phyloP scores from a whole-genome alignment of 2,329 filamentous ascomycete genomes.

The Calonectria pauciramosa region DNA sequence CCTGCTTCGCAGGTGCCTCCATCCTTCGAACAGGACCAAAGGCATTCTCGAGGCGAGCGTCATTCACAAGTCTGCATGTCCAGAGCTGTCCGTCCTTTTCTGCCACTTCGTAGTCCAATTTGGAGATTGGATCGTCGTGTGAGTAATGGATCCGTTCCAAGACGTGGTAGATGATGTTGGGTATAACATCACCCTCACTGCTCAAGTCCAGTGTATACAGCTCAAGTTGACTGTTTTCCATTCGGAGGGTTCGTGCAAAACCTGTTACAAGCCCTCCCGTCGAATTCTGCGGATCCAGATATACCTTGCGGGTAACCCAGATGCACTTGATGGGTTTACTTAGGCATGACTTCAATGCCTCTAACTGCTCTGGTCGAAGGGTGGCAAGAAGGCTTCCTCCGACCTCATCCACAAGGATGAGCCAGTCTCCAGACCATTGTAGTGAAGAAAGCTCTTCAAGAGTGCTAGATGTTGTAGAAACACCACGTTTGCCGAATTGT shows the following conservation, averaged over 20 bases:
- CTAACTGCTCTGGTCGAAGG: slow-evolving; percentile 28
- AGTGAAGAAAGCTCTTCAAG: not conserved
- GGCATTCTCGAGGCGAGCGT: slow-evolving; percentile 32
- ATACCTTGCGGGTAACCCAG: slow-evolving; percentile 40
- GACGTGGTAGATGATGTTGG: slow-evolving; percentile 33
- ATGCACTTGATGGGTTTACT: slow-evolving; percentile 38
- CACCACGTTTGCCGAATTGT: not conserved
- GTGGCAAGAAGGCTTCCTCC: slow-evolving; percentile 29
- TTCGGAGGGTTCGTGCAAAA: slow-evolving; percentile 38
- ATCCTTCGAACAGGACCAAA: slow-evolving; percentile 39
- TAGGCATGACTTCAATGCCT: slow-evolving; percentile 35
- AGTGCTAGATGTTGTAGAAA: not conserved
- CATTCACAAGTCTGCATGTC: slow-evolving; percentile 40
- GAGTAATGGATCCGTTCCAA: slow-evolving; percentile 39
- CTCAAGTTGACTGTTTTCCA: slow-evolving; percentile 39
- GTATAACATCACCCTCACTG: slow-evolving; percentile 27
- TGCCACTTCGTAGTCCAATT: slow-evolving; percentile 39
- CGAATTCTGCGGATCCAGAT: slow-evolving; percentile 37
- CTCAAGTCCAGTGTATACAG: slow-evolving; percentile 39
- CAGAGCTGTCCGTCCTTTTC: slow-evolving; percentile 42
- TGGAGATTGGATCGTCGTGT: slow-evolving; percentile 39
- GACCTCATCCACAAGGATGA: not conserved
- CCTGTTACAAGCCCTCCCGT: slow-evolving; percentile 40
- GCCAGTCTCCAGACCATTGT: not conserved
- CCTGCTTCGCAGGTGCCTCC: slow-evolving; percentile 24